Conservation (phyloP, 345 rosid species). For the Aquilaria malaccensis region DNA sequence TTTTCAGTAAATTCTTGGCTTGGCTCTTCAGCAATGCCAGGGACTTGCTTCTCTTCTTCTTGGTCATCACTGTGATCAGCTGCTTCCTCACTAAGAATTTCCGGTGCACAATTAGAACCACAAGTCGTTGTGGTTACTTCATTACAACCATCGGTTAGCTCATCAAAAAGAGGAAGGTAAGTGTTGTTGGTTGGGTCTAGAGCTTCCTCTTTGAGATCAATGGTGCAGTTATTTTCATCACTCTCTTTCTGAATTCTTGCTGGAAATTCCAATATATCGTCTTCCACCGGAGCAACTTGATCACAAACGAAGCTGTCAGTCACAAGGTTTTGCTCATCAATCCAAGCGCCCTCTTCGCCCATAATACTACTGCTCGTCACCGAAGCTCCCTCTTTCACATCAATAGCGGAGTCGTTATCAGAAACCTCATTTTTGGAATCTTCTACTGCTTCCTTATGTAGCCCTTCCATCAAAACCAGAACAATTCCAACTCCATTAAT, state of each 20-base stretch:
- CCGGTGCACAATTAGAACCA: slow-evolving; percentile 3
- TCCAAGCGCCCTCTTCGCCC: slow-evolving; percentile 20
- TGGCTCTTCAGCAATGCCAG: slow-evolving; percentile 5
- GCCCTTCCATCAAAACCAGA: no score
- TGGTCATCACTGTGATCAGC: slow-evolving; percentile 4
- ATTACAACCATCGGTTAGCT: neutral
- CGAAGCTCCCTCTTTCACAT: no score
- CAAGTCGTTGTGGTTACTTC: neutral
- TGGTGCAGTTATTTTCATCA: slow-evolving; percentile 12
- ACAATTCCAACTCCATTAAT: no score
- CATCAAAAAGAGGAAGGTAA: slow-evolving; percentile 3
- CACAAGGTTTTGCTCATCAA: slow-evolving; percentile 14
- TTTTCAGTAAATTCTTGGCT: slow-evolving; percentile 12
- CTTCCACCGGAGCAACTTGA: slow-evolving; percentile 16
- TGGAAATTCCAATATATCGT: slow-evolving; percentile 10
- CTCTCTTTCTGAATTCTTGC: slow-evolving; percentile 12
- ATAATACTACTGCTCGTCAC: neutral
- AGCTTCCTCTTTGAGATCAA: slow-evolving; percentile 5
- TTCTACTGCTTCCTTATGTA: no score
- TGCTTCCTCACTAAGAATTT: slow-evolving; percentile 9
- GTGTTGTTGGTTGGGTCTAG: neutral
- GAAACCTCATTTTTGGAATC: no score
- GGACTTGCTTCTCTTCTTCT: slow-evolving; percentile 7
- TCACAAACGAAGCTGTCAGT: slow-evolving; percentile 10
- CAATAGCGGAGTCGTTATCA: no score